Conservation (phyloP, 23 red algal species). For the Gracilaria domingensis region DNA sequence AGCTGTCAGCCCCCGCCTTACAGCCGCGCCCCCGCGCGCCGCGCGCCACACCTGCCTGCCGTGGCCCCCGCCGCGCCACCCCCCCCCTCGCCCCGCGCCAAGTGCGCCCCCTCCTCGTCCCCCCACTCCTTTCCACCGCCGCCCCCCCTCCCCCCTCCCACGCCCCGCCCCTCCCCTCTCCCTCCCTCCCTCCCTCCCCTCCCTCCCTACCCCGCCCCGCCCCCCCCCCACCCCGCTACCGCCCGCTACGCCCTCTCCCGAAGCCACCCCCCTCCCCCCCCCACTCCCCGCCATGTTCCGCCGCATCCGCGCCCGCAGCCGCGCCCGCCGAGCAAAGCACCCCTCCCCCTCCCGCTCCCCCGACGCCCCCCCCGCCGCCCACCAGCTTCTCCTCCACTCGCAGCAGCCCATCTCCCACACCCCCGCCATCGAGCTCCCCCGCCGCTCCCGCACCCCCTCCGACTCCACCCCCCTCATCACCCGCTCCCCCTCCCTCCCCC, state of each 20-base stretch:
- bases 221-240: background rate
- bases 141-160: background rate
- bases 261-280: background rate
- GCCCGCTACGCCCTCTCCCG: background rate
- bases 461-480: slow-evolving; percentile 41
- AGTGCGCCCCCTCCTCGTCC: background rate
- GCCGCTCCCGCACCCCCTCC: slow-evolving; percentile 41
- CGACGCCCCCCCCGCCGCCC: background rate
- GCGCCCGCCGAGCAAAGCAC: slow-evolving; percentile 39
- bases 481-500: slow-evolving; percentile 35
- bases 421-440: slow-evolving; percentile 23
- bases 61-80: background rate
- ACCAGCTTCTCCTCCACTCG: slow-evolving; percentile 4
- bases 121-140: background rate
- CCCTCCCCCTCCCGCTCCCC: slow-evolving; percentile 26
- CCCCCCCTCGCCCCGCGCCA: background rate
- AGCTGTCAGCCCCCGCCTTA: background rate
- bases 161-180: background rate
- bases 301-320: slow-evolving; percentile 23
- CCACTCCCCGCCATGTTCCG: slow-evolving; percentile 12
- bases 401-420: background rate
- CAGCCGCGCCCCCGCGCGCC: background rate
- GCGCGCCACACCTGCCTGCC: slow-evolving; percentile 4
- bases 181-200: background rate
- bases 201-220: background rate